Percentiles rank a stretch among this genome's conserved stretches.
Conservation (phyloP, 352 stramenopile species). For the Globisporangium alternatum region DNA sequence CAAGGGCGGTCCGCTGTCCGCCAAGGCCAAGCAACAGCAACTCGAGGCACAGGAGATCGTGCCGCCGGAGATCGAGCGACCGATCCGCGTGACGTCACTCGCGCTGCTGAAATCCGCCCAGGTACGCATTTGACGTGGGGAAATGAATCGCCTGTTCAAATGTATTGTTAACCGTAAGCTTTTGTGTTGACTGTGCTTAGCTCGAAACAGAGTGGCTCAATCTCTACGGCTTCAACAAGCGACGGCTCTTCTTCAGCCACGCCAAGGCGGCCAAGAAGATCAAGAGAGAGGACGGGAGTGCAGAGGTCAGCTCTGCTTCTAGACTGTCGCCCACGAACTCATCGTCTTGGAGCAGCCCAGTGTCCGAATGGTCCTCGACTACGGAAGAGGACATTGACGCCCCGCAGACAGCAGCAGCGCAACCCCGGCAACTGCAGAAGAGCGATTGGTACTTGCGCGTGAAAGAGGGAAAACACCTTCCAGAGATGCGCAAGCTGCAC, state of each 20-base stretch:
- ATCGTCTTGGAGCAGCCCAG: constrained; percentile 36
- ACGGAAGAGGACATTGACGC: constrained; percentile 38
- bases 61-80: constrained; percentile 59
- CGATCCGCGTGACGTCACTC: constrained; percentile 61
- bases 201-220: constrained; percentile 63
- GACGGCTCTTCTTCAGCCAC: constrained; percentile 65
- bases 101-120: constrained; percentile 72
- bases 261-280: constrained; percentile 9
- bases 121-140: constrained; percentile 9
- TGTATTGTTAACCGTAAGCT: not conserved
- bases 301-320: not conserved
- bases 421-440: constrained; percentile 19
- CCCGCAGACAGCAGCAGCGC: constrained; percentile 18
- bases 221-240: constrained; percentile 58
- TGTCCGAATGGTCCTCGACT: constrained; percentile 44
- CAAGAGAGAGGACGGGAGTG: constrained; percentile 7
- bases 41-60: constrained; percentile 20
- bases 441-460: constrained; percentile 53
- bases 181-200: constrained; percentile 21
- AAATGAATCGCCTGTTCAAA: not conserved
- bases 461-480: constrained; percentile 43
- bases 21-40: constrained; percentile 15
- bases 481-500: constrained; percentile 42
- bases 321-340: constrained; percentile 4
- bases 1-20: constrained; percentile 13